phyloP scores from a whole-genome alignment of 768 basidiomycete species.

The Agaricus sinodeliciosus region DNA sequence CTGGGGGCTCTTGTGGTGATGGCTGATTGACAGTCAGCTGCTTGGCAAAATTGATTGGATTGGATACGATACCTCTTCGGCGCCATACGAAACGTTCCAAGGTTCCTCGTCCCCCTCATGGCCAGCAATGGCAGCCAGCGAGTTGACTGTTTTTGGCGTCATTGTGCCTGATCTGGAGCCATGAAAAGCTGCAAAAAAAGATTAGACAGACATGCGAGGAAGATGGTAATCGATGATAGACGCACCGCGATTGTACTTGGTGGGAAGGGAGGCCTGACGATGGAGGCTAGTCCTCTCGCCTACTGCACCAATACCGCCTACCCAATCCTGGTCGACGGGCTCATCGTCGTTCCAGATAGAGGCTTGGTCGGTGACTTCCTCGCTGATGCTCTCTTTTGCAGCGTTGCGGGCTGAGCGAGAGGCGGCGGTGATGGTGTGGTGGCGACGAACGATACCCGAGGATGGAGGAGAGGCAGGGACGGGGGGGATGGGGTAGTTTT shows the following conservation, averaged over 20 bases:
- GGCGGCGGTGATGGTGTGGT: slow-evolving; percentile 77
- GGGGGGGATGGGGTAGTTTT: slow-evolving; percentile 31
- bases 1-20: slow-evolving; percentile 24
- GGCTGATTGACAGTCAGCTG: slow-evolving; percentile 29
- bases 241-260: slow-evolving; percentile 70
- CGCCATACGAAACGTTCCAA: slow-evolving; percentile 64
- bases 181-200: slow-evolving; percentile 16
- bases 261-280: slow-evolving; percentile 75
- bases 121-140: slow-evolving; percentile 77
- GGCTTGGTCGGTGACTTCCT: slow-evolving; percentile 52
- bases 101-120: slow-evolving; percentile 87
- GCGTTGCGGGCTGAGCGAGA: slow-evolving; percentile 56
- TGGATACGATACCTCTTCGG: slow-evolving; percentile 50
- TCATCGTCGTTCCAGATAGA: slow-evolving; percentile 70
- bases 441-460: slow-evolving; percentile 57
- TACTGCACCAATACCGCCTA: slow-evolving; percentile 74
- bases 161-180: slow-evolving; percentile 50
- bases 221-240: slow-evolving; percentile 16
- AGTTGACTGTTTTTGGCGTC: slow-evolving; percentile 73
- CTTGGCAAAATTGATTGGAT: slow-evolving; percentile 10
- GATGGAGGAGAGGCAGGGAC: slow-evolving; percentile 34
- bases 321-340: slow-evolving; percentile 74
- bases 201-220: slow-evolving; percentile 12
- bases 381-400: slow-evolving; percentile 60
- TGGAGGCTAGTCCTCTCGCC: slow-evolving; percentile 79